Evolutionary conservation across 2,329 filamentous ascomycete species (phyloP).

Genomic region (Fusarium scirpi): DNA sequence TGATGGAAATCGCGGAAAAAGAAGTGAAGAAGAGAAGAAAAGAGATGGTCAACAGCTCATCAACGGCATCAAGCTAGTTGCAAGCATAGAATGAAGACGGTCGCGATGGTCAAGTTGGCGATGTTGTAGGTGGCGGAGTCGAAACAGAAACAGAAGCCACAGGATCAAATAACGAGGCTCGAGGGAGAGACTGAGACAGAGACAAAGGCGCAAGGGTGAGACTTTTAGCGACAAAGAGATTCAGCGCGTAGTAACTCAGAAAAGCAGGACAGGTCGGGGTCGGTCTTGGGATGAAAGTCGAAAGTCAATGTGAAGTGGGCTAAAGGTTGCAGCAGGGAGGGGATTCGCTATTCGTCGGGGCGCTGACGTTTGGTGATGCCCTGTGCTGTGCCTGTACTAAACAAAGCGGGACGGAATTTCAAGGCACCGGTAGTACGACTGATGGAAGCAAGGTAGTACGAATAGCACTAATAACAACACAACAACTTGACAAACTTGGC

Average conservation of each 20-base stretch:
- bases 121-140: conserved; percentile 33
- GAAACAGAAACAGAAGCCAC: conserved; percentile 33
- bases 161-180: conserved; percentile 1
- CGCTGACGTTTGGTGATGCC: conserved; percentile 39
- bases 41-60: conserved; percentile 39
- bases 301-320: not conserved
- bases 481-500: conserved; percentile 10
- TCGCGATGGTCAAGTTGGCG: conserved; percentile 9
- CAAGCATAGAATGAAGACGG: conserved; percentile 23
- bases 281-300: conserved; percentile 5
- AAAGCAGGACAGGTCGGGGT: not conserved
- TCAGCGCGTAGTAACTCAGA: not conserved
- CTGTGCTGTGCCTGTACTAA: conserved; percentile 13
- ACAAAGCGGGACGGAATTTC: conserved; percentile 48
- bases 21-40: conserved; percentile 12
- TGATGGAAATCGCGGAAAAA: conserved; percentile 19
- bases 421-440: conserved; percentile 42
- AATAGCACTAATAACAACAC: not conserved
- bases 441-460: not conserved
- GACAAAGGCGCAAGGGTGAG: not conserved
- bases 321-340: conserved; percentile 24
- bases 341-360: conserved; percentile 27
- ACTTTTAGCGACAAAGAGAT: not conserved
- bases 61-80: conserved; percentile 45
- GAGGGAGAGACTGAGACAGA: conserved; percentile 37